Evolutionary conservation across 441 rosid genomes (phyloP).

Genomic region (Bocquillonia castaneifolia): DNA sequence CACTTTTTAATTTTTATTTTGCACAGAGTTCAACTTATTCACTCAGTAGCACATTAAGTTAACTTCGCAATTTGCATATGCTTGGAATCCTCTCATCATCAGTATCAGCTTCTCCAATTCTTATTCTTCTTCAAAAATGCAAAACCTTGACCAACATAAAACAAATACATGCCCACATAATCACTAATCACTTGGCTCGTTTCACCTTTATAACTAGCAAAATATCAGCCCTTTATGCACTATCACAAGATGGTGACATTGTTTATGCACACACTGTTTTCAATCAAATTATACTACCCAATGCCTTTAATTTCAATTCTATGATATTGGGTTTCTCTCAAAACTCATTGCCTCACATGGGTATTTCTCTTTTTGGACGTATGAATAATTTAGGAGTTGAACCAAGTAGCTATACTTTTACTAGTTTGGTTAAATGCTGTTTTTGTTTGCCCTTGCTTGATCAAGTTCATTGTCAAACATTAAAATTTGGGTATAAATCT

Average conservation of each 20-base stretch:
- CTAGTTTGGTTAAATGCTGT: constrained; percentile 27
- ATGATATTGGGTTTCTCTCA: constrained; percentile 30
- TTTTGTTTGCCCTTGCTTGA: constrained; percentile 19
- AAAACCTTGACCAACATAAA: constrained; percentile 19
- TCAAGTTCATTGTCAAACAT: constrained; percentile 23
- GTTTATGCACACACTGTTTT: constrained; percentile 27
- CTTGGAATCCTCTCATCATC: not conserved
- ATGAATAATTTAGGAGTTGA: constrained; percentile 23
- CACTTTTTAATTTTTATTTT: too few species aligned
- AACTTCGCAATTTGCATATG: constrained; percentile 11
- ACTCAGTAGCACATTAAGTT: too few species aligned
- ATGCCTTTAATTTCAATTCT: constrained; percentile 25
- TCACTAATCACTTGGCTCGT: constrained; percentile 20
- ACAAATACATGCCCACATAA: constrained; percentile 31
- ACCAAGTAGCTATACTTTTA: constrained; percentile 28
- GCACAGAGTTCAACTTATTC: too few species aligned
- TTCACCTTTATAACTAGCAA: constrained; percentile 29
- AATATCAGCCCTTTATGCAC: constrained; percentile 25
- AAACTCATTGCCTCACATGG: constrained; percentile 18
- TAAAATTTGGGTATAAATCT: constrained; percentile 28
- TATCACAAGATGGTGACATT: constrained; percentile 23
- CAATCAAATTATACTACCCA: constrained; percentile 22
- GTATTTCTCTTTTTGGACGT: constrained; percentile 18
- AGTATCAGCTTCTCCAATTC: constrained; percentile 13
- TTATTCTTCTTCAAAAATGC: constrained; percentile 20